Evolutionary conservation across 345 rosid genomes (phyloP).

Genomic region (Schrenkiella parvula): DNA sequence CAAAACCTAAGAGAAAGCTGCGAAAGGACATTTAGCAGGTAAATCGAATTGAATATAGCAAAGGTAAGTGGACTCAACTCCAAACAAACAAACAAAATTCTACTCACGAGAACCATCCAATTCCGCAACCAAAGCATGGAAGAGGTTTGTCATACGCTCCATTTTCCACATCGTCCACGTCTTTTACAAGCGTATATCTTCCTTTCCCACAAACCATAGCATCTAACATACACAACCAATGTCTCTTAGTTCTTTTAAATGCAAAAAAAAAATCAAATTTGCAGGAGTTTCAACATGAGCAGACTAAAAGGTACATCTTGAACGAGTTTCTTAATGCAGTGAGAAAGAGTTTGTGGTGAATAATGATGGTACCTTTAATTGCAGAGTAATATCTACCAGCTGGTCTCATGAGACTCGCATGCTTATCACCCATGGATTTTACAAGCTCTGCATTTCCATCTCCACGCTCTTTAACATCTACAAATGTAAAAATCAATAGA

Average conservation of each 20-base stretch:
- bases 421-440: constrained; percentile 54
- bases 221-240: constrained; percentile 36
- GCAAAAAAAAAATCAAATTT: too few relatives aligned
- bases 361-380: constrained; percentile 48
- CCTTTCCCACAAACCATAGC: constrained; percentile 52
- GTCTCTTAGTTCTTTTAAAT: constrained; percentile 29
- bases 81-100: background rate
- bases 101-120: constrained; percentile 98
- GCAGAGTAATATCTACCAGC: constrained; percentile 54
- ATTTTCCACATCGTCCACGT: constrained; percentile 53
- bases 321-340: background rate
- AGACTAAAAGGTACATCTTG: background rate
- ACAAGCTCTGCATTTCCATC: constrained; percentile 45
- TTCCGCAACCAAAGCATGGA: constrained; percentile 93
- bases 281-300: background rate
- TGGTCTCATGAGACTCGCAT: constrained; percentile 72
- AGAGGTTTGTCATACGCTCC: constrained; percentile 85
- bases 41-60: background rate
- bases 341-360: background rate
- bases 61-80: background rate
- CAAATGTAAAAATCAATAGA: background rate
- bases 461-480: constrained; percentile 21
- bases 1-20: constrained; percentile 86
- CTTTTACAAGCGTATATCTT: constrained; percentile 72
- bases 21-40: background rate